A percentile compares a stretch with the other conserved stretches of the same genome.
Evolutionary conservation across 345 rosid species (phyloP).

Genomic region (Cardiospermum halicacabum): DNA sequence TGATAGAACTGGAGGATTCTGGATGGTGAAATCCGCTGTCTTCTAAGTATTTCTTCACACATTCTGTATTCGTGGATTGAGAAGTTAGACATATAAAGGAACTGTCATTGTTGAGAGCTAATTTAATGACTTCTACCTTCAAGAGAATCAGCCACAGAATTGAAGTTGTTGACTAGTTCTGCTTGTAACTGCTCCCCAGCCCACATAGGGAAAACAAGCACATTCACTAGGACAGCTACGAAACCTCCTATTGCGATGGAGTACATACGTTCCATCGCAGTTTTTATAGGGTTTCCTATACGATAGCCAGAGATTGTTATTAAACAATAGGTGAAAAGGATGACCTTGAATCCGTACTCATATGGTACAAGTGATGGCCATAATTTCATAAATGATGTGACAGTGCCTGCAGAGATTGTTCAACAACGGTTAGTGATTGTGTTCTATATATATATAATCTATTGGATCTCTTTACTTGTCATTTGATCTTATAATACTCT

Average conservation of each 20-base stretch:
- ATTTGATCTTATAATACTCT: neutral
- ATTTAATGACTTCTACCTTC: constrained; percentile 34
- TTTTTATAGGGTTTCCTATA: constrained; percentile 54
- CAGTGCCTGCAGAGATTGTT: constrained; percentile 32
- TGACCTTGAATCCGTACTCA: constrained; percentile 61
- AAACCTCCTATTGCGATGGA: constrained; percentile 61
- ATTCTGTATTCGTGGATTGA: constrained; percentile 31
- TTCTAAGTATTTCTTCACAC: constrained; percentile 58
- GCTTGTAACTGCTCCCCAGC: constrained; percentile 57
- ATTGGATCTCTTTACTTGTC: neutral
- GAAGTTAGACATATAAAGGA: neutral
- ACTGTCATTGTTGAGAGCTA: neutral
- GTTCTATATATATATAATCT: neutral
- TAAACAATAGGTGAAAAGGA: constrained; percentile 61
- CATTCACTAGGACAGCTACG: constrained; percentile 62
- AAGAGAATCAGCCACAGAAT: constrained; percentile 52
- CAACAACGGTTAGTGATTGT: neutral
- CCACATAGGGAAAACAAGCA: constrained; percentile 55
- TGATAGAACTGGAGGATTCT: constrained; percentile 47
- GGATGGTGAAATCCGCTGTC: constrained; percentile 43
- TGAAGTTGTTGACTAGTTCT: constrained; percentile 47
- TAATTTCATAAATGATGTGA: constrained; percentile 56
- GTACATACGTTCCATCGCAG: constrained; percentile 59
- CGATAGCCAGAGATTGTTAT: constrained; percentile 58
- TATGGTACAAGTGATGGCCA: constrained; percentile 65